A percentile compares a stretch with the other conserved stretches of the same genome.
These are phyloP conservation scores for Bothriochloa decipiens DNA, from an alignment of 176 grass and related monocot genomes.

Conservation along the genomic window DNA sequence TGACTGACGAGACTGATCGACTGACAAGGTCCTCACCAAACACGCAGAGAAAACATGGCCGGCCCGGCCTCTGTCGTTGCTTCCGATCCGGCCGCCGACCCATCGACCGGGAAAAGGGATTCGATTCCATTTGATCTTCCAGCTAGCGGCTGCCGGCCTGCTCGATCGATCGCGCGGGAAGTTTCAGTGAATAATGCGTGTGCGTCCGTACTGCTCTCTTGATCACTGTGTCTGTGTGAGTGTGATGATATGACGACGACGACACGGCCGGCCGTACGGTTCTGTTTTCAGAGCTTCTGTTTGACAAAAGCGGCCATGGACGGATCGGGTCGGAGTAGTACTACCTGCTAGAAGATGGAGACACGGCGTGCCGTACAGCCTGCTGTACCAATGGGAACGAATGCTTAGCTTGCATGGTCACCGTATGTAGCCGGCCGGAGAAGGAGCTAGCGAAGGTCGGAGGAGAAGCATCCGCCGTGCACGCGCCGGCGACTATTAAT, in stretches of 20 bases:
- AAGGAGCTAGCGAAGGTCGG: not conserved
- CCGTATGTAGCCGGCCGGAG: not conserved
- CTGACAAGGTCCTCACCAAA: not conserved
- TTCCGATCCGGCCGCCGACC: not conserved
- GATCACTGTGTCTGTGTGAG: not conserved
- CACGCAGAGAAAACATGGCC: conserved; percentile 1
- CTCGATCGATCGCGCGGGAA: not conserved
- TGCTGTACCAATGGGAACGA: conserved; percentile 20
- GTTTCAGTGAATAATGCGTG: not conserved
- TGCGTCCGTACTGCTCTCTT: not conserved
- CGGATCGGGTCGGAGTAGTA: not conserved
- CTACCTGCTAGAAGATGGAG: no score
- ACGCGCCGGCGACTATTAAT: no score
- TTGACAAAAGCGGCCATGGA: conserved; percentile 32
- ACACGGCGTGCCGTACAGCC: not conserved
- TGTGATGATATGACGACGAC: not conserved
- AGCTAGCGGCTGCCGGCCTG: no score
- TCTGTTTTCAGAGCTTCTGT: conserved; percentile 23
- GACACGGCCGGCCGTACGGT: not conserved
- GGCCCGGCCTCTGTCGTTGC: not conserved
- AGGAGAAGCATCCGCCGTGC: not conserved
- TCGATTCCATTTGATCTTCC: no score
- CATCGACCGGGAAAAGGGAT: no score
- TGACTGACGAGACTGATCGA: not conserved
- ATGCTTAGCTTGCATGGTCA: conserved; percentile 24